phyloP scores from a whole-genome alignment of 176 grass and related monocot genomes.

The Triticum urartu region DNA sequence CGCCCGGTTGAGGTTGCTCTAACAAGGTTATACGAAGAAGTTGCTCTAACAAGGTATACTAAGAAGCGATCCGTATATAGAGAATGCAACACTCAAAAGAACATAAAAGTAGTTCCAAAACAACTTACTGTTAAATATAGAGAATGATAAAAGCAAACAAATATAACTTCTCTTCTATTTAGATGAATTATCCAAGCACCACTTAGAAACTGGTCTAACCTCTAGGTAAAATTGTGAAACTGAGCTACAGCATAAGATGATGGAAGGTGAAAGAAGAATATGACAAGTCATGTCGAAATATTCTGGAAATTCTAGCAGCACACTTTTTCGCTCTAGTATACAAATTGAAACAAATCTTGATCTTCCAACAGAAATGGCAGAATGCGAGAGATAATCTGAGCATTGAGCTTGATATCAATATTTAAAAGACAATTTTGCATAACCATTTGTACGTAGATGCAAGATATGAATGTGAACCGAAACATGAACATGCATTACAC shows the following conservation, averaged over 20 bases:
- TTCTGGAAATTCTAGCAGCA: background rate
- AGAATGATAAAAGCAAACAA: conserved; percentile 1
- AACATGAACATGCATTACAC: conserved; percentile 1
- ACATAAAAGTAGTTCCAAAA: background rate
- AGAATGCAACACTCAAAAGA: background rate
- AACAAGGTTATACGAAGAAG: too few species aligned
- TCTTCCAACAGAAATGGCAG: background rate
- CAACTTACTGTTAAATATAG: conserved; percentile 10
- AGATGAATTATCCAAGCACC: background rate
- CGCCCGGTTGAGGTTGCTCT: too few species aligned
- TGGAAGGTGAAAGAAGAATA: conserved; percentile 8
- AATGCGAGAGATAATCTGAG: background rate
- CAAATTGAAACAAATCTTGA: background rate
- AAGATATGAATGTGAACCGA: background rate
- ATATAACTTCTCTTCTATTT: background rate
- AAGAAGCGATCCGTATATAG: background rate
- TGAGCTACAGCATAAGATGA: background rate
- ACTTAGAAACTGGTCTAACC: background rate
- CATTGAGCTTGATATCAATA: background rate
- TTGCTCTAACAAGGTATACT: background rate
- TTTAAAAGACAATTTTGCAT: background rate
- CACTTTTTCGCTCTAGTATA: background rate
- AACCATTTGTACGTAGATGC: background rate
- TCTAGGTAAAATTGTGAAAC: background rate
- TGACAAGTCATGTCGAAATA: background rate